These are phyloP conservation scores for Solanum dulcamara DNA, from an alignment of 257 asterid genomes.

Conservation along the genomic window DNA sequence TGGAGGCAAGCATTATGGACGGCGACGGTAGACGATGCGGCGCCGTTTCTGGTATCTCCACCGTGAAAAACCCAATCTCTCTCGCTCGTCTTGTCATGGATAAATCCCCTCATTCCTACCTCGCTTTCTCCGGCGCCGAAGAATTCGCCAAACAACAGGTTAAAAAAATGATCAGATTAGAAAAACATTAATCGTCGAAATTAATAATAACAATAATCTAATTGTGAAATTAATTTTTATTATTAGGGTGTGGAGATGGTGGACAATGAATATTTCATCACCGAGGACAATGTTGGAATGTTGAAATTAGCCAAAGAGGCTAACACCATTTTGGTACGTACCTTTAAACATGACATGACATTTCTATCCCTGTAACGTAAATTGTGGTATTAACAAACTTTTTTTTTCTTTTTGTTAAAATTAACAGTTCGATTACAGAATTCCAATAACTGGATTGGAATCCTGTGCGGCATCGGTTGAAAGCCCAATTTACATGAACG, in stretches of 20 bases:
- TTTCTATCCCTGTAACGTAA: background rate
- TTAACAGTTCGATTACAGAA: constrained; percentile 81
- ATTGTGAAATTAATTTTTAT: background rate
- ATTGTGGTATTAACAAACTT: background rate
- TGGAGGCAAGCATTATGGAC: constrained; percentile 99
- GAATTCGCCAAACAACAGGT: constrained; percentile 85
- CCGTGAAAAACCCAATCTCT: constrained; percentile 80
- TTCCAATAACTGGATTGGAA: constrained; percentile 40
- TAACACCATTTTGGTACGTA: constrained; percentile 56
- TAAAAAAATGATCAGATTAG: background rate
- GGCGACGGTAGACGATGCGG: constrained; percentile 90
- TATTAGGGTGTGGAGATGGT: constrained; percentile 72
- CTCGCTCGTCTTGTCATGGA: constrained; percentile 98
- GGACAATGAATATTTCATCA: constrained; percentile 73
- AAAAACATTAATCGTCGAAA: background rate
- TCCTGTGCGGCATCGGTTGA: constrained; percentile 43
- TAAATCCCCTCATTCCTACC: constrained; percentile 89
- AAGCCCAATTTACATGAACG: constrained; percentile 64
- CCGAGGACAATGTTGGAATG: constrained; percentile 87
- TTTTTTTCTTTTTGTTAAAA: background rate
- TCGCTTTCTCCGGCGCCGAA: constrained; percentile 86
- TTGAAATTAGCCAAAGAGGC: constrained; percentile 93
- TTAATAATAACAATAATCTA: background rate
- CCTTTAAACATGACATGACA: background rate
- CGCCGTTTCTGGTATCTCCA: constrained; percentile 87